Evolutionary conservation across 371 early-diverging fungal species (phyloP).

Genomic region (Gilbertella persicaria): DNA sequence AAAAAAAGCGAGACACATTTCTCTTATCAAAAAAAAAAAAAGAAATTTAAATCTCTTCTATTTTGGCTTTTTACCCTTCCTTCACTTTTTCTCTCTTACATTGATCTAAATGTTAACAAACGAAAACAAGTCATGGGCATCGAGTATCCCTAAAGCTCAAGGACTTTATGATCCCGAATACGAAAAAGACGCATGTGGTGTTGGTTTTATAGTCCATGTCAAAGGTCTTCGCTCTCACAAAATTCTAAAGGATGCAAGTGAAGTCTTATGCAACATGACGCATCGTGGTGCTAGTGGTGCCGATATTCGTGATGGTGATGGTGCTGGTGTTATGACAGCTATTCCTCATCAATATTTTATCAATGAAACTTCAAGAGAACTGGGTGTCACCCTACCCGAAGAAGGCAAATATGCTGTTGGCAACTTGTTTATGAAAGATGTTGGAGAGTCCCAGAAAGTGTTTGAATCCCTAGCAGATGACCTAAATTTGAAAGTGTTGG

Average conservation of each 20-base stretch:
- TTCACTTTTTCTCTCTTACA: background rate
- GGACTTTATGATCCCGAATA: constrained; percentile 88
- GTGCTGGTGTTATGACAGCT: constrained; percentile 90
- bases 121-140: constrained; percentile 75
- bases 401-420: constrained; percentile 92
- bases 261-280: constrained; percentile 95
- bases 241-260: constrained; percentile 84
- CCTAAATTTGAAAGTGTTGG: constrained; percentile 75
- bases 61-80: background rate
- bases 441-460: constrained; percentile 62
- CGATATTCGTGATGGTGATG: constrained; percentile 87
- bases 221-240: constrained; percentile 84
- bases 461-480: constrained; percentile 78
- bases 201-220: constrained; percentile 95
- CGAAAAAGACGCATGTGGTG: constrained; percentile 97
- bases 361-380: constrained; percentile 57
- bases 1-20: background rate
- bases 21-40: background rate
- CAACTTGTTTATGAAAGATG: constrained; percentile 83
- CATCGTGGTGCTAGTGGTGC: constrained; percentile 95
- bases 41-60: background rate
- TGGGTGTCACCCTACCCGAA: constrained; percentile 68
- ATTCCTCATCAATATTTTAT: constrained; percentile 91
- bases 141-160: constrained; percentile 79
- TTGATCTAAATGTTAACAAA: constrained; percentile 4